A percentile compares a stretch with the other conserved stretches of the same genome.
These are phyloP conservation scores for Neostapfia colusana DNA, from an alignment of 176 grass and related monocot species.

Conservation along the genomic window DNA sequence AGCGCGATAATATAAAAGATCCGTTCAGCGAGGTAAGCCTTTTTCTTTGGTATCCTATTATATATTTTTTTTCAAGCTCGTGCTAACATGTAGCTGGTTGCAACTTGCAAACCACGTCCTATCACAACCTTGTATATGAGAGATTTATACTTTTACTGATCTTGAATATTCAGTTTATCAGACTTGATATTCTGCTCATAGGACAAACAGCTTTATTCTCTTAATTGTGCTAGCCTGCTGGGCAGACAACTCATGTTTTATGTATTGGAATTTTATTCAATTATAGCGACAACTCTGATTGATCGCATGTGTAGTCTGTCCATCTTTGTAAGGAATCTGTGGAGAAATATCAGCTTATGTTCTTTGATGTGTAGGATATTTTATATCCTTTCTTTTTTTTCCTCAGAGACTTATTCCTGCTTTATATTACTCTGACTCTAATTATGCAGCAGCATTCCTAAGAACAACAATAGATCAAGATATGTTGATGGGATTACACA, in stretches of 20 bases:
- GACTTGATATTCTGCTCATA: constrained; percentile 15
- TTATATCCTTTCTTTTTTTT: constrained; percentile 4
- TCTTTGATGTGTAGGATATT: neutral
- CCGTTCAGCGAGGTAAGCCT: constrained; percentile 81
- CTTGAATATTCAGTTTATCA: neutral
- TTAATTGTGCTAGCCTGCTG: neutral
- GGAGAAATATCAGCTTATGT: neutral
- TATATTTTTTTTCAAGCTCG: neutral
- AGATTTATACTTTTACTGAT: neutral
- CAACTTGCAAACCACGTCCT: constrained; percentile 2
- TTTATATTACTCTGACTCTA: neutral
- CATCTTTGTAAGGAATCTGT: constrained; percentile 9
- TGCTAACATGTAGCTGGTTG: neutral
- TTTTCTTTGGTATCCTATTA: neutral
- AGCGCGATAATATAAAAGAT: constrained; percentile 80
- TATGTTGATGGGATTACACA: neutral
- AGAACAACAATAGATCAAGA: neutral
- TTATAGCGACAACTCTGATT: neutral
- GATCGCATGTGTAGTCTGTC: neutral
- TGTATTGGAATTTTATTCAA: neutral
- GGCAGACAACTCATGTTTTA: neutral
- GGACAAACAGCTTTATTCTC: neutral
- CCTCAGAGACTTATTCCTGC: neutral
- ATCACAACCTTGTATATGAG: neutral
- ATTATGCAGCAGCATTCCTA: neutral